phyloP scores from a whole-genome alignment of 805 yeast species.

The Candida ovalis region DNA sequence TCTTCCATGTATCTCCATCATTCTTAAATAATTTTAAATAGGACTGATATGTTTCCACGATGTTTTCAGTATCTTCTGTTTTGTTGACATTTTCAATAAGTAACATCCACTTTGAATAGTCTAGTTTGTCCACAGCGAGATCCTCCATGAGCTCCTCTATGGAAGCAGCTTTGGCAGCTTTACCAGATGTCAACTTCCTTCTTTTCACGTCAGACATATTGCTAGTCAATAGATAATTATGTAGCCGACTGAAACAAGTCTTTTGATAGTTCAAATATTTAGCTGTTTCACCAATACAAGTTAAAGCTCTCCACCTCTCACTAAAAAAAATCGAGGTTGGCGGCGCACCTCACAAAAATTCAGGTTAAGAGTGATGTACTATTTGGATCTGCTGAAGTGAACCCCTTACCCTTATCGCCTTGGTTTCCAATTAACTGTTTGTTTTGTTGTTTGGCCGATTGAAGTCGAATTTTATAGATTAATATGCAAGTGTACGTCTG shows the following conservation, averaged over 20 bases:
- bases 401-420: background rate
- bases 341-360: no score
- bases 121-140: slow-evolving; percentile 46
- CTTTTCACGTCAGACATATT: background rate
- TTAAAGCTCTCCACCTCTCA: no score
- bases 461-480: slow-evolving; percentile 3
- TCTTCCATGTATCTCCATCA: slow-evolving; percentile 71
- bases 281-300: no score
- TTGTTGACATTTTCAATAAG: slow-evolving; percentile 45
- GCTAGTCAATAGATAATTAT: no score
- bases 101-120: slow-evolving; percentile 54
- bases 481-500: slow-evolving; percentile 32
- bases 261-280: no score
- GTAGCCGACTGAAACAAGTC: no score
- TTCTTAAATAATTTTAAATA: slow-evolving; percentile 64
- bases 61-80: slow-evolving; percentile 57
- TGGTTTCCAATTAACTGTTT: background rate
- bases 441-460: no score
- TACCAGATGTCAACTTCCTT: slow-evolving; percentile 30
- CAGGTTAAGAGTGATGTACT: no score
- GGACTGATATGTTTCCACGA: slow-evolving; percentile 53
- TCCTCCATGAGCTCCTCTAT: slow-evolving; percentile 58
- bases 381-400: no score
- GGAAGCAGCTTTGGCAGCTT: slow-evolving; percentile 18
- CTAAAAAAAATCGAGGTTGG: no score